phyloP scores from a whole-genome alignment of 306 rosid genomes.

The Cercis canadensis region DNA sequence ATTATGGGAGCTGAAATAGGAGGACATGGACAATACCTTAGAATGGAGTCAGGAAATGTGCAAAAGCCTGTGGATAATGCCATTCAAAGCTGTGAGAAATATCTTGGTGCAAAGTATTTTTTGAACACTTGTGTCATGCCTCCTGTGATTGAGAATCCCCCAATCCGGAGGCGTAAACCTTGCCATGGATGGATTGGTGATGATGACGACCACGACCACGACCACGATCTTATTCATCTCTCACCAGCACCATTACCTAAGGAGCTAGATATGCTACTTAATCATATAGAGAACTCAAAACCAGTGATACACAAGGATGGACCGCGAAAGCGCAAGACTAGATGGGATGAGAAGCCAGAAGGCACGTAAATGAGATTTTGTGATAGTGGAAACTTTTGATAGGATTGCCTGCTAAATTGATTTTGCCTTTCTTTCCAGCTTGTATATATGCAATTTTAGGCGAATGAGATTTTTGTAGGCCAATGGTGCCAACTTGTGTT shows the following conservation, averaged over 20 bases:
- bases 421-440: not conserved
- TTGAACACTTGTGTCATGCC: no score
- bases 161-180: constrained; percentile 35
- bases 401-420: no score
- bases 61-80: no score
- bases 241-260: constrained; percentile 38
- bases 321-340: constrained; percentile 42
- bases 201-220: constrained; percentile 23
- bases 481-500: no score
- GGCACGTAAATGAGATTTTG: constrained; percentile 26
- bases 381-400: no score
- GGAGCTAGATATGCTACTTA: constrained; percentile 35
- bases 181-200: constrained; percentile 58
- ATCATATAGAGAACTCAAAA: not conserved
- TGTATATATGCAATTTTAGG: not conserved
- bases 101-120: no score
- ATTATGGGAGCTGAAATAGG: no score
- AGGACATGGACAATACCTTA: not conserved
- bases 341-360: constrained; percentile 64
- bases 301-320: not conserved
- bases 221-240: constrained; percentile 35
- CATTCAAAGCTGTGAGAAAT: not conserved
- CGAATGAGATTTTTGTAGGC: no score
- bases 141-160: no score
- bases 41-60: not conserved